These are phyloP conservation scores for Talaromyces wortmannii DNA, from an alignment of 495 filamentous ascomycete genomes.

Conservation along the genomic window DNA sequence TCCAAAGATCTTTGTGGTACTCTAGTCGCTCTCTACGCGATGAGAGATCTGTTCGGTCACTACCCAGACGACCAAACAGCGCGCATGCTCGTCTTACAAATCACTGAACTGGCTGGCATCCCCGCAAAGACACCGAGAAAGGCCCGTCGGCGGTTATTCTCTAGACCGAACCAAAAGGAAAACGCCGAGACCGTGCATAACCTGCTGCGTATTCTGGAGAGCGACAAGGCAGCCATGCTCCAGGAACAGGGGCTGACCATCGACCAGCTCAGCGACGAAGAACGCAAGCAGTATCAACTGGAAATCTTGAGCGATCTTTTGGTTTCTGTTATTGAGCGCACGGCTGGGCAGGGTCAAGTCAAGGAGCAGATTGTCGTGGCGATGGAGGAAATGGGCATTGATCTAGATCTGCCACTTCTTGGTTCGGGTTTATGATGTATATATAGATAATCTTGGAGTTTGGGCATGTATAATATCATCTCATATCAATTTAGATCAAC, in stretches of 20 bases:
- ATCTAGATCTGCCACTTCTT: slow-evolving; percentile 15
- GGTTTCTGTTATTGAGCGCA: slow-evolving; percentile 41
- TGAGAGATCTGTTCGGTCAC: slow-evolving; percentile 48
- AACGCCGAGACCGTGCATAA: slow-evolving; percentile 32
- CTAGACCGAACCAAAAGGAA: slow-evolving; percentile 36
- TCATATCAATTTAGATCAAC: no score
- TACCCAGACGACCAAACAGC: slow-evolving; percentile 42
- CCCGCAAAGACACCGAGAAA: slow-evolving; percentile 27
- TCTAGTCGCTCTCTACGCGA: slow-evolving; percentile 51
- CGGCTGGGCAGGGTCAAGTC: slow-evolving; percentile 18
- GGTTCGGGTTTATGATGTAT: no score
- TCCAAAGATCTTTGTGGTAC: slow-evolving; percentile 50
- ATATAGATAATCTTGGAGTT: no score
- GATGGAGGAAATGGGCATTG: slow-evolving; percentile 50
- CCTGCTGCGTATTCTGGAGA: slow-evolving; percentile 27
- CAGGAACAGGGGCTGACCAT: slow-evolving; percentile 25
- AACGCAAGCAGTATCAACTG: slow-evolving; percentile 40
- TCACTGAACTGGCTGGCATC: slow-evolving; percentile 39
- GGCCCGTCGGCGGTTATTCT: slow-evolving; percentile 33
- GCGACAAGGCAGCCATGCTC: slow-evolving; percentile 27
- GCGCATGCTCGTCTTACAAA: slow-evolving; percentile 43
- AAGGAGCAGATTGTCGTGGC: slow-evolving; percentile 37
- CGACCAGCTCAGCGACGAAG: slow-evolving; percentile 29
- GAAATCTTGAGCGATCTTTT: slow-evolving; percentile 45
- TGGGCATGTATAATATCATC: no score